phyloP scores from a whole-genome alignment of 345 rosid species.

The Trapa incisa region DNA sequence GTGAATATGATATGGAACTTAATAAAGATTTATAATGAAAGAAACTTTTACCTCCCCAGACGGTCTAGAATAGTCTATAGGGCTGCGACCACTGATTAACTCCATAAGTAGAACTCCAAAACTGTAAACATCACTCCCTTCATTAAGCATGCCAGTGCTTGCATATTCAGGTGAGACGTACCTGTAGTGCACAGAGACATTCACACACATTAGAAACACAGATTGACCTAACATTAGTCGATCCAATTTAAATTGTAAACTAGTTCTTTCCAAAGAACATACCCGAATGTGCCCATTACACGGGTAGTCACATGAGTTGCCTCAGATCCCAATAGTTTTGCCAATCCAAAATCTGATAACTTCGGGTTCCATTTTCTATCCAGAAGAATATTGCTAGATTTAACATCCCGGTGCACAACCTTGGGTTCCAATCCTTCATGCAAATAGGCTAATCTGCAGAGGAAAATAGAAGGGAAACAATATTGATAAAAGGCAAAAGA shows the following conservation, averaged over 20 bases:
- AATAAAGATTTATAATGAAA: background rate
- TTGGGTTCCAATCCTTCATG: constrained; percentile 96
- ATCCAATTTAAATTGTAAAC: background rate
- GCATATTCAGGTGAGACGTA: constrained; percentile 96
- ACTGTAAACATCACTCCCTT: constrained; percentile 89
- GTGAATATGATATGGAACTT: background rate
- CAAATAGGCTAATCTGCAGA: constrained; percentile 69
- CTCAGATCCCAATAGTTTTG: constrained; percentile 80
- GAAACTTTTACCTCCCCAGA: constrained; percentile 60
- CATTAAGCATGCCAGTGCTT: constrained; percentile 91
- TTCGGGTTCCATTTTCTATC: constrained; percentile 76
- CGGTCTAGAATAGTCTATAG: constrained; percentile 73
- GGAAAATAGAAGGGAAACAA: constrained; percentile 9
- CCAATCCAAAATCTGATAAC: constrained; percentile 88
- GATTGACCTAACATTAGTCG: background rate
- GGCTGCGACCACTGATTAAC: constrained; percentile 86
- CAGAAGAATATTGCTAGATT: constrained; percentile 81
- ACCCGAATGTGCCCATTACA: constrained; percentile 98
- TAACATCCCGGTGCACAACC: constrained; percentile 91
- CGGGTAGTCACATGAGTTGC: constrained; percentile 86
- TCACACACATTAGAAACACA: background rate
- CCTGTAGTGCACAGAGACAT: constrained; percentile 20
- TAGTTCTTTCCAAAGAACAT: constrained; percentile 12
- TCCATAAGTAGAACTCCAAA: constrained; percentile 93
- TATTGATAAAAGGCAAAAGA: background rate